A percentile compares a stretch with the other conserved stretches of the same genome.
These are phyloP conservation scores for Aphanomyces invadans DNA, from an alignment of 352 stramenopile genomes.

Conservation along the genomic window DNA sequence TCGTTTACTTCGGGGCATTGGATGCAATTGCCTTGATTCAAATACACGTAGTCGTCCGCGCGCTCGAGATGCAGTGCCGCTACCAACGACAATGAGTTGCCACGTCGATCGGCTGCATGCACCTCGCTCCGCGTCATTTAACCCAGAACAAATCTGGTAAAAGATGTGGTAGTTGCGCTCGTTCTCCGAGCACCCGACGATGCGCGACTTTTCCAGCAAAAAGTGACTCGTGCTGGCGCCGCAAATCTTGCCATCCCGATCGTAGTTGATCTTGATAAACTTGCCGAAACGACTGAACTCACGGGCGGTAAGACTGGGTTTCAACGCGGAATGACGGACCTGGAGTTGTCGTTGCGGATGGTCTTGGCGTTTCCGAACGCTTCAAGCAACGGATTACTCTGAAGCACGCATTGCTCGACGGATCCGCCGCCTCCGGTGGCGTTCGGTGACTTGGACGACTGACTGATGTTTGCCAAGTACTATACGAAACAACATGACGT, in stretches of 20 bases:
- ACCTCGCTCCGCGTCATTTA: constrained; percentile 58
- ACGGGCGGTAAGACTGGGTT: too few relatives aligned
- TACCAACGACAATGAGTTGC: constrained; percentile 25
- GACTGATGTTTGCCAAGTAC: constrained; percentile 86
- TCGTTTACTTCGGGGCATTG: constrained; percentile 90
- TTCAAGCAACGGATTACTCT: constrained; percentile 89
- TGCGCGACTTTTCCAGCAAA: constrained; percentile 96
- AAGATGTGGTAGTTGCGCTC: constrained; percentile 99
- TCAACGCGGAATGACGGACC: too few relatives aligned
- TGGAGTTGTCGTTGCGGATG: constrained; percentile 93
- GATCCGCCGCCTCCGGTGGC: constrained; percentile 55
- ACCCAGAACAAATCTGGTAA: constrained; percentile 92
- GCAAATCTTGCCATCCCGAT: constrained; percentile 84
- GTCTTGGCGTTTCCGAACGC: constrained; percentile 92
- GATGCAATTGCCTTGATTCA: constrained; percentile 92
- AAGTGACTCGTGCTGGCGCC: constrained; percentile 95
- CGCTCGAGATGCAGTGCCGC: constrained; percentile 66
- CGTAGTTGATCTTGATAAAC: constrained; percentile 94
- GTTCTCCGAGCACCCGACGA: constrained; percentile 86
- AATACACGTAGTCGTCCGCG: constrained; percentile 86
- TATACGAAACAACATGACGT: constrained; percentile 26
- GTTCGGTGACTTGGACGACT: constrained; percentile 65
- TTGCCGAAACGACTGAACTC: constrained; percentile 95
- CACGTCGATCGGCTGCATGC: constrained; percentile 21
- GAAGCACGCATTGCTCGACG: constrained; percentile 86